These are phyloP conservation scores for Mycena galopus DNA, from an alignment of 768 basidiomycete genomes.

Conservation along the genomic window DNA sequence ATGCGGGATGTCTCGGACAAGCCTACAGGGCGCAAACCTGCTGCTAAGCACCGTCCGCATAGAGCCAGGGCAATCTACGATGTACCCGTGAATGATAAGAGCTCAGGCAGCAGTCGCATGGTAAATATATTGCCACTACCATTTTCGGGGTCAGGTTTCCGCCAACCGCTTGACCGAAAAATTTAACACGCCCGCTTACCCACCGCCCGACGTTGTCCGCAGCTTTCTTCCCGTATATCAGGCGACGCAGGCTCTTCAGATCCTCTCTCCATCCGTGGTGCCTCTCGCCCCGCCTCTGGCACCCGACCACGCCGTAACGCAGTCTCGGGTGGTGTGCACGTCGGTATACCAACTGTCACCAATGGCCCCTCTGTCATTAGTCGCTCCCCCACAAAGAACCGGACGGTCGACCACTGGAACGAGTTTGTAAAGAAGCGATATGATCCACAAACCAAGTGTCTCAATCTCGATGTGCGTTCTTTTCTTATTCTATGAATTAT, in stretches of 20 bases:
- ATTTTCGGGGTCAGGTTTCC: constrained; percentile 52
- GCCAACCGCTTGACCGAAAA: constrained; percentile 50
- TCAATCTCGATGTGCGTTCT: constrained; percentile 84
- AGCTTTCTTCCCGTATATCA: constrained; percentile 59
- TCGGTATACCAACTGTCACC: constrained; percentile 33
- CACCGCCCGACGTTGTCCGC: constrained; percentile 49
- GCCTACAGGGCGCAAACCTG: constrained; percentile 80
- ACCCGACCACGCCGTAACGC: constrained; percentile 75
- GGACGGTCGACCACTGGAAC: constrained; percentile 75
- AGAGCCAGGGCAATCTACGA: constrained; percentile 72
- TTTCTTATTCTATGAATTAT: not conserved
- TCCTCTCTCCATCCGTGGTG: constrained; percentile 76
- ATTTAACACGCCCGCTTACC: constrained; percentile 52
- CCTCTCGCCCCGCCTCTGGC: constrained; percentile 61
- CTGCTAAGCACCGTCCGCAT: constrained; percentile 72
- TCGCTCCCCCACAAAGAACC: constrained; percentile 43
- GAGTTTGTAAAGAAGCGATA: constrained; percentile 81
- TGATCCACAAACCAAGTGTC: constrained; percentile 74
- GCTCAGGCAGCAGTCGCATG: constrained; percentile 65
- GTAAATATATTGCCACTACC: constrained; percentile 72
- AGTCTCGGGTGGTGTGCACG: constrained; percentile 47
- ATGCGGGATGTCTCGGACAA: constrained; percentile 81
- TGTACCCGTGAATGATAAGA: constrained; percentile 59
- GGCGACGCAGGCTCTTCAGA: constrained; percentile 59
- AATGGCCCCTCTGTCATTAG: constrained; percentile 28